phyloP scores from a whole-genome alignment of 441 rosid genomes.

The Manihot esculenta region DNA sequence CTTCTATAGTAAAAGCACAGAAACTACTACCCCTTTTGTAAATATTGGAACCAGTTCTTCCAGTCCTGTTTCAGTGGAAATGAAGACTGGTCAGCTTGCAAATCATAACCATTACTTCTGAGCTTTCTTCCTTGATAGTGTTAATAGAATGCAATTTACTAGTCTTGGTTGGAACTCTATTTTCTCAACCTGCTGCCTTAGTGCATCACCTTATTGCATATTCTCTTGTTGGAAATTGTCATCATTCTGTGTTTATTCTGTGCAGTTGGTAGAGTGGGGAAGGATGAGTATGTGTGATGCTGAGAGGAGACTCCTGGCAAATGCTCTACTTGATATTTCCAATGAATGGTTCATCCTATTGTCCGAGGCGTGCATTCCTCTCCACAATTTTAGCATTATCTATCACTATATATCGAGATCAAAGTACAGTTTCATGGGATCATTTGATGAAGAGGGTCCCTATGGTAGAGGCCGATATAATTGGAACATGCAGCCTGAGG shows the following conservation, averaged over 20 bases:
- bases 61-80: neutral
- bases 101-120: neutral
- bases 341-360: constrained; percentile 89
- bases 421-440: constrained; percentile 69
- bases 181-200: neutral
- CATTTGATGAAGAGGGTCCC: constrained; percentile 72
- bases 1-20: neutral
- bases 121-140: neutral
- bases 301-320: constrained; percentile 85
- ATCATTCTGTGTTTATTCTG: neutral
- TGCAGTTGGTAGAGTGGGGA: constrained; percentile 87
- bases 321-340: constrained; percentile 83
- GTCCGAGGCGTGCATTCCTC: constrained; percentile 90
- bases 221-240: neutral
- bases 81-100: neutral
- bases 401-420: constrained; percentile 64
- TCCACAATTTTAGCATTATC: constrained; percentile 63
- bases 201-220: neutral
- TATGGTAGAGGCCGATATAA: constrained; percentile 80
- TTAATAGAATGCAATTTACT: too few relatives aligned
- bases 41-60: neutral
- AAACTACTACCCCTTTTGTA: neutral
- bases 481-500: constrained; percentile 57
- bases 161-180: too few relatives aligned
- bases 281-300: constrained; percentile 94